phyloP scores from a whole-genome alignment of 2,329 filamentous ascomycete species.

The Mollisia scopiformis region DNA sequence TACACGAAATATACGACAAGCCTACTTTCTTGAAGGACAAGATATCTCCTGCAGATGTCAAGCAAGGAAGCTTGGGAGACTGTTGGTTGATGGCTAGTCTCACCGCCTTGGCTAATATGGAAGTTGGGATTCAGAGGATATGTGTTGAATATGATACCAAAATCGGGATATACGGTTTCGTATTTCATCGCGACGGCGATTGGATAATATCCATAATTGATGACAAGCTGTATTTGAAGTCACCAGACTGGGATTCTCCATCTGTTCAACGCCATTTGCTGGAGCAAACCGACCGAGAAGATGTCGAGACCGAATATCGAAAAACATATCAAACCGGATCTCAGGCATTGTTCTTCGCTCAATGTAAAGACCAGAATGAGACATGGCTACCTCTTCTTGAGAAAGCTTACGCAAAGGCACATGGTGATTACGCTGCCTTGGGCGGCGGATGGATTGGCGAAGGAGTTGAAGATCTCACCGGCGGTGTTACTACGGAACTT shows the following conservation, averaged over 20 bases:
- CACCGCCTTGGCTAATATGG: constrained; percentile 75
- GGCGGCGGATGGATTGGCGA: constrained; percentile 71
- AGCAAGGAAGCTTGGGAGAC: constrained; percentile 78
- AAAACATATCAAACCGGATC: constrained; percentile 56
- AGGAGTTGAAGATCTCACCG: constrained; percentile 63
- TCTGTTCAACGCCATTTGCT: constrained; percentile 75
- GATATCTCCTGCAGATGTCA: constrained; percentile 76
- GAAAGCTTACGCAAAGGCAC: constrained; percentile 84
- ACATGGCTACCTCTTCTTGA: constrained; percentile 82
- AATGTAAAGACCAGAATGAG: constrained; percentile 76
- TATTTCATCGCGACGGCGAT: constrained; percentile 64
- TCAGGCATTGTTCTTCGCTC: constrained; percentile 77
- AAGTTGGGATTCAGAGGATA: constrained; percentile 69
- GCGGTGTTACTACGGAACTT: constrained; percentile 71
- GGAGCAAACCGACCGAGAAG: constrained; percentile 74
- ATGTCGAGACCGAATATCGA: constrained; percentile 67
- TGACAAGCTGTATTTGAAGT: constrained; percentile 85
- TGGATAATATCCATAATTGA: constrained; percentile 93
- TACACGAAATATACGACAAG: constrained; percentile 75
- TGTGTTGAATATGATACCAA: constrained; percentile 71
- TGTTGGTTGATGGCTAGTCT: constrained; percentile 86
- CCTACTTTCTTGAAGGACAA: constrained; percentile 81
- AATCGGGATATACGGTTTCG: constrained; percentile 2
- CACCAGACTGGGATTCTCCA: constrained; percentile 79
- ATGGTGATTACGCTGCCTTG: constrained; percentile 77